Base-by-base conservation (phyloP, 75 land plant species). In the Pseudotsuga menziesii region DNA sequence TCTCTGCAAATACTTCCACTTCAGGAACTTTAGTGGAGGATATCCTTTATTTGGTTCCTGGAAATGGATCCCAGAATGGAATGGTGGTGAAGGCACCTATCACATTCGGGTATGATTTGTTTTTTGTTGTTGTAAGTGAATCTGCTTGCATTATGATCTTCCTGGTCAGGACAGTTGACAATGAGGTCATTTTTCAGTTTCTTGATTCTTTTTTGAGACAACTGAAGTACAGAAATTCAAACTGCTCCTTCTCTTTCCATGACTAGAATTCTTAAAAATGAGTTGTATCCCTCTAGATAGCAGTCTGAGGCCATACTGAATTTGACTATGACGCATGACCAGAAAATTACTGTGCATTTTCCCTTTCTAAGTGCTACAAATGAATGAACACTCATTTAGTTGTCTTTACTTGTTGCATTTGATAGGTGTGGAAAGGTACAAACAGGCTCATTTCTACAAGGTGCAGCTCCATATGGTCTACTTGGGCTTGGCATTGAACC, bases 381-480 rank as follows among this genome's bases (percentile, higher is more conserved):
- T 48, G 57, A 26, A 54, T 54, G 35, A 23, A 5, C 27, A 55
- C 48, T 74, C 41, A 62, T 12, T 29, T 27, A 16, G 7, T 32
- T 64, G 0, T 62, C 72, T 0, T 27, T 32, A 11, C 29, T 75
- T 79, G 16, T 58, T 72, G 16, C 14, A 55, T 56, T 70, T 19
- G 78, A 81, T 88, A 95, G 98, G 7, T 95, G 96, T 89, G 98
- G 97, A 16, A 72, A 80, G 85, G 81, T 84, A 67, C 98, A 95
- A 80, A 95, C 91, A 14, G 98, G 97, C 32, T 81, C 89, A 0
- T 91, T 95, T 80, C 82, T 95, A 57, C 85, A 85, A 57, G 81
- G 84, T 75, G 92, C 91, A 61, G 98, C 96, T 64, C 94, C 97
- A 15, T 87, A 95, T 83, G 98, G 98, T 41, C 83, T 95, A 5